Evolutionary conservation across 2,329 filamentous ascomycete species (phyloP).

Genomic region (Fusarium sp.): DNA sequence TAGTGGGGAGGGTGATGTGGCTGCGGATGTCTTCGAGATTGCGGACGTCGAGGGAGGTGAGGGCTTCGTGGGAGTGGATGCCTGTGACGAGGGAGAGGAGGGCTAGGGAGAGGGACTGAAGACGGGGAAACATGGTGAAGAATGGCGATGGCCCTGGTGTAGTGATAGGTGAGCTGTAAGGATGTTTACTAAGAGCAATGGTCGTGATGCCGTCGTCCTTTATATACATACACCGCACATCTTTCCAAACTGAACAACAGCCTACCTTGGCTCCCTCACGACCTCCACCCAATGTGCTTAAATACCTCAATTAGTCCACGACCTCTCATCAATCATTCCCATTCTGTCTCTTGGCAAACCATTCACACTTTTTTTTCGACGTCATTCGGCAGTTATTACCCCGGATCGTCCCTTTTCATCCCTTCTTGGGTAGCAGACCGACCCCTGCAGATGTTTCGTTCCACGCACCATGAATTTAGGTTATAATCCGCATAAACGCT

Average conservation of each 20-base stretch:
- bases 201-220: neutral
- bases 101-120: neutral
- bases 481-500: neutral
- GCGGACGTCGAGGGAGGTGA: conserved; percentile 36
- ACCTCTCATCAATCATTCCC: neutral
- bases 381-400: conserved; percentile 23
- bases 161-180: neutral
- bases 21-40: conserved; percentile 51
- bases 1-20: conserved; percentile 48
- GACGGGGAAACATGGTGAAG: neutral
- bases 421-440: conserved; percentile 4
- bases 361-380: neutral
- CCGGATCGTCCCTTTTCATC: conserved; percentile 12
- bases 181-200: neutral
- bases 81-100: neutral
- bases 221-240: neutral
- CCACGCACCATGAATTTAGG: neutral
- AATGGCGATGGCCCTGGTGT: neutral
- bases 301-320: neutral
- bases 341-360: neutral
- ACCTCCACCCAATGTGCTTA: neutral
- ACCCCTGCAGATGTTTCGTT: conserved; percentile 7
- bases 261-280: neutral
- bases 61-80: neutral
- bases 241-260: neutral